Base-by-base conservation (phyloP, 225 moss, liverwort and hornwort genomes). In the Lunularia cruciata region DNA sequence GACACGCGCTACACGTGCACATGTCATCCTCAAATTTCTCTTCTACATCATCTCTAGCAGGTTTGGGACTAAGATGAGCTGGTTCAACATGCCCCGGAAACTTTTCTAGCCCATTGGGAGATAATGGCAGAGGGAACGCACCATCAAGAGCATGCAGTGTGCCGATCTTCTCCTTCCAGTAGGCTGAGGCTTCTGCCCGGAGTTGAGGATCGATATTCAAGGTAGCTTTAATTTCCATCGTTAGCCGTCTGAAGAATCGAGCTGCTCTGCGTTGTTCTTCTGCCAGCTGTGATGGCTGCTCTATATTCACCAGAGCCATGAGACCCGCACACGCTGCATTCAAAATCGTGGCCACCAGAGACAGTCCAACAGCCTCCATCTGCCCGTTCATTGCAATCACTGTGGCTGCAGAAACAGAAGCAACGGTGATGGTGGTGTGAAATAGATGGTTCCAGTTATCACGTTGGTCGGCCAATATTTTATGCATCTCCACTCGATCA, bases 181-280 rank as follows among this genome's bases (percentile, higher is more conserved):
- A 91, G 1, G 70, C 22, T 0, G 69, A 74, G 0, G 90, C 88
- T 25, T 91, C 84, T 47, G 81, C 81, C 43, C 90, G 75, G 63
- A 90, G 76, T 1, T 60, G 47, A 14, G 84, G 84, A 35, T 88
- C 83, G 3, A 88, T 67, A n/a, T 63, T 70, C 36, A 88, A 55
- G 9, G 83, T 86, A 32, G 82, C 61, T 8, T 88, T 78, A 33
- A 90, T 67, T 1, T 86, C 90, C 37, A 68, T 75, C 4, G 70
- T 65, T 68, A 86, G 53, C 4, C 72, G 46, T 32, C 35, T 84
- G 73, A 77, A 84, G 68, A 81, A 84, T 3, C 84, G 79, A 30
- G 90, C 83, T 0, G 90, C 90, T 23, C 74, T 82, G 38, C 85
- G 84, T 51, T 87, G 88, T 79, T 90, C 79, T 73, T 88, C 86